Evolutionary conservation across 805 yeast species (phyloP).

Genomic region (Yamadazyma akitaensis): DNA sequence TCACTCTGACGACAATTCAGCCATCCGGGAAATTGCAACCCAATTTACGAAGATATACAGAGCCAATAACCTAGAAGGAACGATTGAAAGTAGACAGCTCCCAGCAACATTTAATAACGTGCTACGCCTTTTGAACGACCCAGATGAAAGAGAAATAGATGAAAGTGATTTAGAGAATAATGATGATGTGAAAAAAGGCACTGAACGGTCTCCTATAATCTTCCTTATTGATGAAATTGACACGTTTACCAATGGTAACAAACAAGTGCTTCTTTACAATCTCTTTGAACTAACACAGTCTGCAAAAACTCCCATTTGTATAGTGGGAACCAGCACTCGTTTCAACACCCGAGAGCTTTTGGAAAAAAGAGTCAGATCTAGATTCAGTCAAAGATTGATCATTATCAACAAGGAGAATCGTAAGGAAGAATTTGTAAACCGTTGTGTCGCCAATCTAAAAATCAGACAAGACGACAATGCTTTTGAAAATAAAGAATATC

Average conservation of each 20-base stretch:
- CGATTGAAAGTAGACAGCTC: conserved; percentile 11
- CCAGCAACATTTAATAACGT: conserved; percentile 13
- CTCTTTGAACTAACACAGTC: conserved; percentile 82
- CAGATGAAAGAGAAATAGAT: conserved; percentile 9
- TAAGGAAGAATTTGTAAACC: conserved; percentile 42
- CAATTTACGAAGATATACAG: conserved; percentile 56
- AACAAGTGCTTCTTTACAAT: conserved; percentile 84
- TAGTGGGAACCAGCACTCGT: conserved; percentile 75
- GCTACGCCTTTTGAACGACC: conserved; percentile 35
- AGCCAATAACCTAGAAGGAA: neutral
- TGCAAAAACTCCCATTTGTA: conserved; percentile 67
- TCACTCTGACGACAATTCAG: conserved; percentile 72
- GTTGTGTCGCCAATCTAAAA: conserved; percentile 41
- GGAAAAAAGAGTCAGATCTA: conserved; percentile 86
- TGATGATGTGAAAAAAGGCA: neutral
- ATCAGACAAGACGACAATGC: conserved; percentile 17
- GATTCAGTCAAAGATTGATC: conserved; percentile 80
- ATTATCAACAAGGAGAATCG: conserved; percentile 50
- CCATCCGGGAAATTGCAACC: conserved; percentile 80
- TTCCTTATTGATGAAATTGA: conserved; percentile 87
- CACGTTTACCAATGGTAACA: conserved; percentile 61
- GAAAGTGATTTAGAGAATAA: conserved; percentile 8
- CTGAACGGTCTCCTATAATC: conserved; percentile 52
- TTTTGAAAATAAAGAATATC: conserved; percentile 20
- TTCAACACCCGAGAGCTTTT: conserved; percentile 74